A percentile compares a stretch with the other conserved stretches of the same genome.
phyloP scores from a whole-genome alignment of 2,329 filamentous ascomycete genomes.

The Lanzia echinophila region DNA sequence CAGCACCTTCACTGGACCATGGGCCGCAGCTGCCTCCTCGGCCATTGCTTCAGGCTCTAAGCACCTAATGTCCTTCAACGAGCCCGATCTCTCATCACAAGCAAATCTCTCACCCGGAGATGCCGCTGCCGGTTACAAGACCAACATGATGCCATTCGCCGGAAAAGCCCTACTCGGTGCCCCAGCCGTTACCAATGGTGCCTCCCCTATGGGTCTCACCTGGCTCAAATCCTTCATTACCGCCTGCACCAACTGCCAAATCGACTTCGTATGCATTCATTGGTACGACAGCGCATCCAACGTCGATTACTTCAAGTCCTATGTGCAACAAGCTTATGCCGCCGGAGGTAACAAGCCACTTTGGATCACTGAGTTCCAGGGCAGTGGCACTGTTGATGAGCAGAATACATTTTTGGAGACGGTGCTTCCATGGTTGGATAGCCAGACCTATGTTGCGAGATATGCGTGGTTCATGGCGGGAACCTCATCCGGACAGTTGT shows the following conservation, averaged over 20 bases:
- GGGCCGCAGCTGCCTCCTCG: slow-evolving; percentile 43
- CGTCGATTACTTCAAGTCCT: slow-evolving; percentile 36
- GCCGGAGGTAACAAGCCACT: slow-evolving; percentile 28
- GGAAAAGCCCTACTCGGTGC: slow-evolving; percentile 39
- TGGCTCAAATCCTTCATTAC: slow-evolving; percentile 39
- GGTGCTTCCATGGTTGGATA: slow-evolving; percentile 39
- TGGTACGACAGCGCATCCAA: slow-evolving; percentile 38
- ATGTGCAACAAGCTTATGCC: slow-evolving; percentile 33
- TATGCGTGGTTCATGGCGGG: slow-evolving; percentile 10
- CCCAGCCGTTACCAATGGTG: slow-evolving; percentile 43
- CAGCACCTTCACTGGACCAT: slow-evolving; percentile 37
- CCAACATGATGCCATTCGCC: slow-evolving; percentile 40
- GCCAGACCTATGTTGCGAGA: slow-evolving; percentile 18
- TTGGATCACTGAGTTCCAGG: slow-evolving; percentile 40
- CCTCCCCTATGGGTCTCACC: slow-evolving; percentile 34
- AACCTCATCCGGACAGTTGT: background rate
- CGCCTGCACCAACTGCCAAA: slow-evolving; percentile 36
- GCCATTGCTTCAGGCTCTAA: slow-evolving; percentile 49
- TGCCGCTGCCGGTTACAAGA: slow-evolving; percentile 35
- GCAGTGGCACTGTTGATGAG: slow-evolving; percentile 25
- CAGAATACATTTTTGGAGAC: slow-evolving; percentile 34
- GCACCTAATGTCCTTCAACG: slow-evolving; percentile 63
- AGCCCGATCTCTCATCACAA: slow-evolving; percentile 58
- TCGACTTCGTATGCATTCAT: slow-evolving; percentile 41
- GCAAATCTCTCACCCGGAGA: slow-evolving; percentile 38